Base-by-base conservation (phyloP, 495 filamentous ascomycete genomes). In the Bathelium albidoporum region DNA sequence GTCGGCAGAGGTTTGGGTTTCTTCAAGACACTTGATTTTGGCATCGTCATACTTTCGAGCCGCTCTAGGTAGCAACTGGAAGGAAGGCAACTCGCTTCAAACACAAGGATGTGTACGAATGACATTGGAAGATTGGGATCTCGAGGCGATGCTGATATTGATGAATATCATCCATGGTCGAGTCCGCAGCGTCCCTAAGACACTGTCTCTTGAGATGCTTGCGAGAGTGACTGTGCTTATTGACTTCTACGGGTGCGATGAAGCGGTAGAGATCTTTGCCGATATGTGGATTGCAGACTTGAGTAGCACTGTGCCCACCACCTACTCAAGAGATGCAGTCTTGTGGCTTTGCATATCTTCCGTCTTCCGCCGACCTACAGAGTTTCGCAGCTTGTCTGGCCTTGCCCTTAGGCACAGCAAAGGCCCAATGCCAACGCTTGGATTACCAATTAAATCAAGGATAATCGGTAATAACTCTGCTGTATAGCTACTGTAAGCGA, bases 91-190 rank as follows among this genome's bases (percentile, higher is more conserved):
- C n/a, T 62, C 60, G n/a, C 70, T 66, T 1, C 66, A 70, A 14
- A 60, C 74, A 2, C 73, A 79, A 61, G 77, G 79, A 2, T 74
- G 71, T n/a, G 71, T 79, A 14, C 72, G 80, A 43, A 65, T 82
- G 24, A 64, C 66, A 32, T 65, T 78, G 28, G 68, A 71, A 0
- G 61, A 65, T 36, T 76, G 69, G 68, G 76, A 82, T 62, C 64
- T 73, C 58, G 68, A 75, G 9, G 80, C 80, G 0, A 64, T 83
- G 28, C 66, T 75, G 45, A 77, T 80, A 59, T 49, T 84, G 9
- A 66, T 86, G 61, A 75, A 79, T 26, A 73, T 79, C 18, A 74
- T 85, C n/a, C 83, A 87, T 71, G 65, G 74, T 43, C 74, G 75
- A 11, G 74, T 71, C 16, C 58, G 72, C 20, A 60, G 73, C 2